Evolutionary conservation across 208 protist genomes (phyloP), one percentile per base, ranked within the genome.

Genomic region (Trypanosoma platydactyli): DNA sequence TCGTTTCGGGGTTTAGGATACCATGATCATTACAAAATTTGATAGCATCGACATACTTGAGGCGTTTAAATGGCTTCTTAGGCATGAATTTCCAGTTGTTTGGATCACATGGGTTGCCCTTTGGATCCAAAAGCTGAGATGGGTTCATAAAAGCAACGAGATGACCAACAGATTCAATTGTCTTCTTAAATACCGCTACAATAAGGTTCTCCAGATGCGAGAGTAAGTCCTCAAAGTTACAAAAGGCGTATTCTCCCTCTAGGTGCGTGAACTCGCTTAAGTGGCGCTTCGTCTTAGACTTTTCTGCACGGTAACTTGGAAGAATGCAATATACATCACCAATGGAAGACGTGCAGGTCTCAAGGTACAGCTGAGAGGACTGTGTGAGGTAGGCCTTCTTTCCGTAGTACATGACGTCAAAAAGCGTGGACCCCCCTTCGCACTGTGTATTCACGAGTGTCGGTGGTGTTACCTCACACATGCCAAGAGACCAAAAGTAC

Each of bases 221-320:
- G 9, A 99, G 79, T 0, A 99, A 77, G 13, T 98, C 83, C 62
- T 99, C 97, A 68, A 99, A 99, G 24, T 79, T 87, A 81, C 98
- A 98, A 54, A 99, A 97, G 57, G 94, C 80, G 57, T 97, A 94
- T 86, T 99, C 98, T 5, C 71, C 97, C 85, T 99, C 98, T 13
- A 99, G 51, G 80, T 99, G 98, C n/a, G 95, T 98, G 81, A 94
- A 99, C 84, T 99, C 98, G 66, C 94, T 84, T n/a, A 99, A 81
- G 73, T 99, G 98, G 63, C 98, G 88, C 72, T 94, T 86, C 48
- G 98, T 99, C 71, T 97, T 91, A 29, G 94, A 97, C 74, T 98
- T 97, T 68, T 99, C 98, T n/a, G 98, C 98, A 61, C 98, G 88
- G 84, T 98, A 99, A 40, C 95, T 99, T 22, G 97, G 92, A 55